These are phyloP conservation scores for Chrysophaeum taylorii DNA, from an alignment of 352 stramenopile genomes.

Conservation along the genomic window DNA sequence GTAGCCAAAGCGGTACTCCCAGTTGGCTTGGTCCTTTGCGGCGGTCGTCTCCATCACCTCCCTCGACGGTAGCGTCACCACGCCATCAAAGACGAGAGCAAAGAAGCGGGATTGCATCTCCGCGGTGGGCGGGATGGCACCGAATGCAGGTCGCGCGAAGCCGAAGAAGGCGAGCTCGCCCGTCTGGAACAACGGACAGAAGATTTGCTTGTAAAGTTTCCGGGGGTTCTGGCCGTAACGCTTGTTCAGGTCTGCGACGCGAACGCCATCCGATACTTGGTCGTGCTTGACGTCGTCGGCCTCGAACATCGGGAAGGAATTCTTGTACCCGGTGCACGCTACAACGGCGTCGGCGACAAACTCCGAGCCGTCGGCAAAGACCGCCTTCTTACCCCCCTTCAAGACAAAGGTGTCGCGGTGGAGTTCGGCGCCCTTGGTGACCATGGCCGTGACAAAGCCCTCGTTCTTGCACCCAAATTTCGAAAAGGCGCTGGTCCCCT, in stretches of 20 bases:
- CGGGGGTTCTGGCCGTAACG: constrained; percentile 19
- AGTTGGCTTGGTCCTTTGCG: constrained; percentile 25
- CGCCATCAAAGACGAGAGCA: constrained; percentile 19
- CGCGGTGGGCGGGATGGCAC: constrained; percentile 33
- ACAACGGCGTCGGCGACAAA: constrained; percentile 37
- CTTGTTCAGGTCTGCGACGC: neutral
- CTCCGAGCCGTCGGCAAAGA: constrained; percentile 31
- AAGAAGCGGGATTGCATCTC: constrained; percentile 34
- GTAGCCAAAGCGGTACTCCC: constrained; percentile 37
- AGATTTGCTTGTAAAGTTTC: constrained; percentile 32
- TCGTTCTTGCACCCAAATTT: constrained; percentile 44
- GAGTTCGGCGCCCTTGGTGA: constrained; percentile 26
- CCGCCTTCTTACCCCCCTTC: constrained; percentile 21
- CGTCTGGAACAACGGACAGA: constrained; percentile 25
- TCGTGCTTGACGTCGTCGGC: constrained; percentile 29
- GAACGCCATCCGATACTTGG: neutral
- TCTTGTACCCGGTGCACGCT: constrained; percentile 36
- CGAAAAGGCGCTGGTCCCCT: constrained; percentile 34
- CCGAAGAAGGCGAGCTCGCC: constrained; percentile 37
- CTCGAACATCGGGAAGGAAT: constrained; percentile 35
- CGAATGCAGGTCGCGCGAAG: constrained; percentile 36
- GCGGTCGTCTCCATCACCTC: constrained; percentile 4
- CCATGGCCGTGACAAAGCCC: constrained; percentile 37
- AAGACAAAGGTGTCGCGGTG: constrained; percentile 33
- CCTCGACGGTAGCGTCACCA: constrained; percentile 22